Percentiles rank a stretch among this genome's conserved stretches.
These are phyloP conservation scores for Pleurotus djamor DNA, from an alignment of 768 basidiomycete species.

Conservation along the genomic window DNA sequence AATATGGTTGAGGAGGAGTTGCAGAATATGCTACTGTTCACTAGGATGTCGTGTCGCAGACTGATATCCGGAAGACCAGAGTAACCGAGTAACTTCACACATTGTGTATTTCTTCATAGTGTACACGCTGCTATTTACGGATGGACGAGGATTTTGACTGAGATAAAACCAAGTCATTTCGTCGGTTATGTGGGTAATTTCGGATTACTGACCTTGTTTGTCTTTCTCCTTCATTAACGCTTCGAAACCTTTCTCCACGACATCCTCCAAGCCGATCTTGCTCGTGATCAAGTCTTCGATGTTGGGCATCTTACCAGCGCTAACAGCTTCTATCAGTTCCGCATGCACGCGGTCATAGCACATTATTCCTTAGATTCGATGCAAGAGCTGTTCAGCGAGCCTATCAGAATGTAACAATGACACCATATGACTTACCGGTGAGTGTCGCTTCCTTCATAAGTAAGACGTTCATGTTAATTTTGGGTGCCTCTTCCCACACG, in stretches of 20 bases:
- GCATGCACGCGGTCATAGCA: conserved; percentile 36
- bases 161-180: neutral
- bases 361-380: conserved; percentile 23
- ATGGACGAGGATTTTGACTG: conserved; percentile 37
- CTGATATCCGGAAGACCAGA: no score
- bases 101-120: no score
- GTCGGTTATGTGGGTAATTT: neutral
- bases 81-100: no score
- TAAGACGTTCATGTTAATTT: conserved; percentile 33
- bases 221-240: conserved; percentile 37
- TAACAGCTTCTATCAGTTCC: conserved; percentile 35
- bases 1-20: neutral
- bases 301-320: conserved; percentile 31
- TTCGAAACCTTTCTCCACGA: conserved; percentile 40
- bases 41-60: no score
- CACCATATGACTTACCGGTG: conserved; percentile 23
- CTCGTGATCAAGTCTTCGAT: conserved; percentile 41
- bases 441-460: conserved; percentile 33
- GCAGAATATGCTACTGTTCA: no score
- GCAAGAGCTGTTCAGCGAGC: neutral
- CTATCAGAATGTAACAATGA: neutral
- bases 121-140: conserved; percentile 11
- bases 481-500: conserved; percentile 34
- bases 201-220: conserved; percentile 29
- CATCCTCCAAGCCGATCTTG: conserved; percentile 36